Evolutionary conservation across 768 basidiomycete species (phyloP).

Genomic region (Strobilomyces echinocephalus): DNA sequence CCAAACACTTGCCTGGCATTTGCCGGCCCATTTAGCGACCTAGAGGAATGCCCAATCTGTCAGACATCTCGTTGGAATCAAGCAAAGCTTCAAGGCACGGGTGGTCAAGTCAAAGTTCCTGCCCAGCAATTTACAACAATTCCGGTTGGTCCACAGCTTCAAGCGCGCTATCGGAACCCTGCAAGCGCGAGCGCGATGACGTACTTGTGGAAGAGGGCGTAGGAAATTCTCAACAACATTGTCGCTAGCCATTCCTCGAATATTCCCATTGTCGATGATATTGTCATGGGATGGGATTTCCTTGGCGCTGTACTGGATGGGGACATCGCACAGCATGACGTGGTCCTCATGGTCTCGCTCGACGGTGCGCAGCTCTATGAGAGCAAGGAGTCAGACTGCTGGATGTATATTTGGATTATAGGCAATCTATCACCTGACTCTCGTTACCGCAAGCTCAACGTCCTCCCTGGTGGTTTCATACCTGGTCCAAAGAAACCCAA

Average conservation of each 20-base stretch:
- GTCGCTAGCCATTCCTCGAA: neutral
- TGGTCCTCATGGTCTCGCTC: neutral
- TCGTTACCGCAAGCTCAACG: neutral
- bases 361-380: neutral
- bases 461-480: neutral
- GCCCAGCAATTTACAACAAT: constrained; percentile 35
- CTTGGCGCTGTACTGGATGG: neutral
- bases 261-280: neutral
- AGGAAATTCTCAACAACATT: neutral
- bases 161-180: constrained; percentile 8
- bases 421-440: neutral
- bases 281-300: neutral
- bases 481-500: neutral
- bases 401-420: neutral
- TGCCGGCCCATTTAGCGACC: constrained; percentile 33
- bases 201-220: constrained; percentile 20
- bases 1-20: constrained; percentile 37
- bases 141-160: constrained; percentile 34
- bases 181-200: neutral
- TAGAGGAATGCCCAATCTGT: constrained; percentile 31
- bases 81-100: neutral
- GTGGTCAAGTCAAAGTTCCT: constrained; percentile 19
- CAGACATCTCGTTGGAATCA: constrained; percentile 27
- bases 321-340: neutral
- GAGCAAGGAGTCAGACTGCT: neutral